Evolutionary conservation across 768 basidiomycete species (phyloP).

Genomic region (Leucocoprinus birnbaumii): DNA sequence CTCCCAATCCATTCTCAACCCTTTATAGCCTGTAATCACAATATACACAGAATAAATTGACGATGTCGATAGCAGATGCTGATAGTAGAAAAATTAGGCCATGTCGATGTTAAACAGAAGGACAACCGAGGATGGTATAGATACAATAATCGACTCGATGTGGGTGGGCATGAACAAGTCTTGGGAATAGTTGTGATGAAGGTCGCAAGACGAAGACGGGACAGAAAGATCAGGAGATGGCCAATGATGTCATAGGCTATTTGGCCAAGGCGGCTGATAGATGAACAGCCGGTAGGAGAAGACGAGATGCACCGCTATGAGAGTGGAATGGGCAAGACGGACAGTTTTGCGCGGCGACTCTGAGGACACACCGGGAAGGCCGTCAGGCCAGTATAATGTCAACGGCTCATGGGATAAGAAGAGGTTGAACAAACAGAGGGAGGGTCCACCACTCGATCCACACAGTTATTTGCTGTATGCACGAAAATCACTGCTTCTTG

Average conservation of each 20-base stretch:
- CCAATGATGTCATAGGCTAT: neutral
- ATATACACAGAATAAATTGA: neutral
- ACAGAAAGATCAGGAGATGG: no score
- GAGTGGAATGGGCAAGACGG: neutral
- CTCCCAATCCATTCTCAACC: neutral
- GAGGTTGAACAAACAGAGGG: neutral
- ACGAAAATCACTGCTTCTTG: slow-evolving; percentile 20
- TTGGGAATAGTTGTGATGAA: no score
- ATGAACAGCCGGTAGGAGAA: neutral
- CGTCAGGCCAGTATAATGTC: neutral
- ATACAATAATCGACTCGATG: no score
- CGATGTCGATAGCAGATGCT: no score
- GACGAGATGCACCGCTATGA: neutral
- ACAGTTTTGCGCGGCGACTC: neutral
- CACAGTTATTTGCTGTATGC: neutral
- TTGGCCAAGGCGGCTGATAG: no score
- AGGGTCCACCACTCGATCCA: neutral
- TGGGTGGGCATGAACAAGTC: no score
- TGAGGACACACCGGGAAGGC: neutral
- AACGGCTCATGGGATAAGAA: neutral
- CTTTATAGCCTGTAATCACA: neutral
- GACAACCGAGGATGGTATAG: no score
- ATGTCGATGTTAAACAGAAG: no score
- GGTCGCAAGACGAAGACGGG: no score
- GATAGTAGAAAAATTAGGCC: no score